phyloP scores from a whole-genome alignment of 805 yeast genomes.

The Candida orba region DNA sequence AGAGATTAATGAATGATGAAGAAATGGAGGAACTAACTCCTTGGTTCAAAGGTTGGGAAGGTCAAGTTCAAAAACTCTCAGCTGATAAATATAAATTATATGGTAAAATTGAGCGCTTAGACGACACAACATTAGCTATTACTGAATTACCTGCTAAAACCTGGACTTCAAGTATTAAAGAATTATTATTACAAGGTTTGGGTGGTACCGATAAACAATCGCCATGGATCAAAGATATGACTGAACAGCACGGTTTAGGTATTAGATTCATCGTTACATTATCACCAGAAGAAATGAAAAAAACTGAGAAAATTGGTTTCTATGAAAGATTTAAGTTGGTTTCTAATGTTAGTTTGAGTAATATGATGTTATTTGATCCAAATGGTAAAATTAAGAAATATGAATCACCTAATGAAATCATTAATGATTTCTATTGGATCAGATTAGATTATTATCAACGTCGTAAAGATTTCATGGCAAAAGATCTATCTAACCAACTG shows the following conservation, averaged over 20 bases:
- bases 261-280: slow-evolving; percentile 75
- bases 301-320: slow-evolving; percentile 66
- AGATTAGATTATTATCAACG: slow-evolving; percentile 86
- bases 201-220: slow-evolving; percentile 57
- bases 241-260: slow-evolving; percentile 83
- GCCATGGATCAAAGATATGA: slow-evolving; percentile 91
- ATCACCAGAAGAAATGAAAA: slow-evolving; percentile 74
- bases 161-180: slow-evolving; percentile 92
- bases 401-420: slow-evolving; percentile 65
- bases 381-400: slow-evolving; percentile 81
- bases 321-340: slow-evolving; percentile 78
- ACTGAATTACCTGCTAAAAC: slow-evolving; percentile 88
- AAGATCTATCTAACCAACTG: slow-evolving; percentile 63
- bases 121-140: slow-evolving; percentile 74
- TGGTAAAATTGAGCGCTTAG: slow-evolving; percentile 78
- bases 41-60: slow-evolving; percentile 96
- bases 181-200: slow-evolving; percentile 66
- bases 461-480: slow-evolving; percentile 75
- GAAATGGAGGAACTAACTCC: slow-evolving; percentile 71
- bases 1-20: slow-evolving; percentile 65
- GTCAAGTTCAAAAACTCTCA: slow-evolving; percentile 57
- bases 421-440: slow-evolving; percentile 77
- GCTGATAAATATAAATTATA: slow-evolving; percentile 66
- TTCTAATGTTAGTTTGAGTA: slow-evolving; percentile 60
- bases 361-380: slow-evolving; percentile 95